phyloP scores from a whole-genome alignment of 2,329 filamentous ascomycete genomes.

The Mariannaea elegans region DNA sequence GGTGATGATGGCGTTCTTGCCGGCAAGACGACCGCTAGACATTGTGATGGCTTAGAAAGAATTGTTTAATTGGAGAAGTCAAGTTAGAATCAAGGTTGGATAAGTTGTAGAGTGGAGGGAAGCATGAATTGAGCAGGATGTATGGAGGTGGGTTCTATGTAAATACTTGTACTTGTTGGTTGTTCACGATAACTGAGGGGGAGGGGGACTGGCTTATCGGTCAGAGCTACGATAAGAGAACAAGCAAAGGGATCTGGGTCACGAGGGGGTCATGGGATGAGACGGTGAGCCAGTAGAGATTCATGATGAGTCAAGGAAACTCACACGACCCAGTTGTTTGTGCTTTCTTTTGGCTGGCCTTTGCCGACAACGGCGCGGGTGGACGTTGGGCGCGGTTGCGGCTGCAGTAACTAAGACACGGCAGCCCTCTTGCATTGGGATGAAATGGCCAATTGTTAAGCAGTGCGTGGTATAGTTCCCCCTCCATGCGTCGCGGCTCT shows the following conservation, averaged over 20 bases:
- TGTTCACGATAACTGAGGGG: not conserved
- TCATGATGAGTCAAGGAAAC: conserved; percentile 28
- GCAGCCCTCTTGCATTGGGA: too few species aligned
- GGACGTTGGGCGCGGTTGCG: conserved; percentile 12
- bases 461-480: not conserved
- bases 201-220: conserved; percentile 13
- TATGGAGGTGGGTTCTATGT: conserved; percentile 10
- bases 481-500: not conserved
- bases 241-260: not conserved
- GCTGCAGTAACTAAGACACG: not conserved
- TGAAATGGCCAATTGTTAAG: too few species aligned
- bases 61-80: not conserved
- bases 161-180: conserved; percentile 12
- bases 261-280: not conserved
- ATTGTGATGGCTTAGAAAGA: conserved; percentile 33
- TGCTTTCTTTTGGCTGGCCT: conserved; percentile 10
- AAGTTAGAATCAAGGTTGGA: not conserved
- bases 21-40: conserved; percentile 59
- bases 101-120: not conserved
- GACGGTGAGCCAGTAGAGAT: conserved; percentile 1
- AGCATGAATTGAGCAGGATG: not conserved
- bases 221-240: conserved; percentile 15
- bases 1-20: conserved; percentile 78
- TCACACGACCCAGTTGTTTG: conserved; percentile 1
- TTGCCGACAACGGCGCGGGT: conserved; percentile 26